A percentile compares a stretch with the other conserved stretches of the same genome.
Evolutionary conservation across 805 yeast species (phyloP).

Genomic region (Saccharomycodes ludwigii): DNA sequence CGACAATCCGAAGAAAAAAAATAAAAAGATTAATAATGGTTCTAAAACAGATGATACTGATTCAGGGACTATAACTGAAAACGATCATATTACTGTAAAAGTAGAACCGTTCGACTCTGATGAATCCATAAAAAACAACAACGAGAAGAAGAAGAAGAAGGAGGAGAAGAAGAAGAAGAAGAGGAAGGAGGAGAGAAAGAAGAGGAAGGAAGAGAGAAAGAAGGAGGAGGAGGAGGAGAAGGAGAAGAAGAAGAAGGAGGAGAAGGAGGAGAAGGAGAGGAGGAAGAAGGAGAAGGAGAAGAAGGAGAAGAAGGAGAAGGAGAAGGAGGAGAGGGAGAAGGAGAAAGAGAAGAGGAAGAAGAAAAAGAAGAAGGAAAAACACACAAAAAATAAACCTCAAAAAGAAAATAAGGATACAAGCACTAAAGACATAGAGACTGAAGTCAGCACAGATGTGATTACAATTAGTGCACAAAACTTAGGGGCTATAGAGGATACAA

Average conservation of each 20-base stretch:
- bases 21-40: too few species aligned
- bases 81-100: slow-evolving; percentile 1
- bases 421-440: too few species aligned
- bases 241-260: not conserved
- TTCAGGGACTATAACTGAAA: too few species aligned
- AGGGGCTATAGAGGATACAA: too few species aligned
- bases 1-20: too few species aligned
- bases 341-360: slow-evolving; percentile 1
- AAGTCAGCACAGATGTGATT: not conserved
- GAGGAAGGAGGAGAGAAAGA: not conserved
- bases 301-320: not conserved
- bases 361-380: not conserved
- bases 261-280: not conserved
- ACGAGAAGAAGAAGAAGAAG: not conserved
- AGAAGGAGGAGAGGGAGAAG: not conserved
- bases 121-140: not conserved
- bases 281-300: not conserved
- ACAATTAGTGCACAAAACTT: not conserved
- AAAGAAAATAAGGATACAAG: not conserved
- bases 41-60: too few species aligned
- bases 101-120: not conserved
- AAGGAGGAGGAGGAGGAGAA: not conserved
- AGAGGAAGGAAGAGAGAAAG: not conserved
- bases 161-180: not conserved
- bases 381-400: not conserved